Percentiles rank a stretch among this genome's conserved stretches.
phyloP scores from a whole-genome alignment of 2,329 filamentous ascomycete genomes.

The Fusarium tuaranense region DNA sequence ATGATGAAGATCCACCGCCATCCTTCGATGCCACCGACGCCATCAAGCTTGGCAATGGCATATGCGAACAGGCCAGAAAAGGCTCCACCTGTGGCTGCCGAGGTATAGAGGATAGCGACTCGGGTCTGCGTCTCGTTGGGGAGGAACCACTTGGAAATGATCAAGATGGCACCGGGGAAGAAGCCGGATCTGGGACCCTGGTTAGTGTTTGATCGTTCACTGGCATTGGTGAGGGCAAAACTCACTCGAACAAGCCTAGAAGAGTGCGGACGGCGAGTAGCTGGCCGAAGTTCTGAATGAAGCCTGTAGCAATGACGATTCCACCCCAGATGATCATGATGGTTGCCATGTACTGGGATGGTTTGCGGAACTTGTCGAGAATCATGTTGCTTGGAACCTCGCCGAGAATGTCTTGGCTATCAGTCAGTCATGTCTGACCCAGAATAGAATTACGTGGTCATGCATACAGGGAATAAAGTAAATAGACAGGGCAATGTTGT shows the following conservation, averaged over 20 bases:
- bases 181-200: constrained; percentile 39
- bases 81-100: constrained; percentile 37
- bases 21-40: constrained; percentile 16
- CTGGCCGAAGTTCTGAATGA: constrained; percentile 29
- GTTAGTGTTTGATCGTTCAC: not conserved
- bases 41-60: constrained; percentile 39
- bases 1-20: constrained; percentile 46
- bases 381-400: constrained; percentile 35
- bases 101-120: constrained; percentile 47
- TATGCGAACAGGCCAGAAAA: constrained; percentile 41
- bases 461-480: constrained; percentile 32
- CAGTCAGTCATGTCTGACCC: not conserved
- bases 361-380: constrained; percentile 29
- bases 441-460: rapidly evolving
- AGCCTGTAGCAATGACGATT: constrained; percentile 21
- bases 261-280: constrained; percentile 24
- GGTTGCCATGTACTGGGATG: constrained; percentile 29
- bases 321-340: constrained; percentile 35
- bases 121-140: constrained; percentile 43
- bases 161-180: constrained; percentile 46
- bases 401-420: constrained; percentile 15
- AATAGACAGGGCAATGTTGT: constrained; percentile 31
- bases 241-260: constrained; percentile 27
- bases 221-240: rapidly evolving
- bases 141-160: constrained; percentile 48